Percentiles rank a stretch among this genome's conserved stretches.
phyloP scores from a whole-genome alignment of 805 yeast genomes.

The Lipomyces spencermartinsiae region DNA sequence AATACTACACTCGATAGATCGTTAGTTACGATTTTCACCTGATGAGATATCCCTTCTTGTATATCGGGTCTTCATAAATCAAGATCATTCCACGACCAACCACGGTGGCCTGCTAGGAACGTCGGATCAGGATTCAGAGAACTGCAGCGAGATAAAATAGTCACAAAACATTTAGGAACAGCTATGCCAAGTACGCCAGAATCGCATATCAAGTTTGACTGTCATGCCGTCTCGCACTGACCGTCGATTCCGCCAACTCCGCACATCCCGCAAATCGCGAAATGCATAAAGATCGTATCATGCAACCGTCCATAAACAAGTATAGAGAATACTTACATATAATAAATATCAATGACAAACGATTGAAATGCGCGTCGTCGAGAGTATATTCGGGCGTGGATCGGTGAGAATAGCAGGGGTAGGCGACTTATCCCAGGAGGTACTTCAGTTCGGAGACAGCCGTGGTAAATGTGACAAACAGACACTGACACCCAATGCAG shows the following conservation, averaged over 20 bases:
- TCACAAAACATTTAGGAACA: neutral
- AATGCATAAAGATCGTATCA: neutral
- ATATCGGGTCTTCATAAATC: neutral
- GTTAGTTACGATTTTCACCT: neutral
- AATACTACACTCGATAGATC: neutral
- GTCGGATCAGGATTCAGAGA: neutral
- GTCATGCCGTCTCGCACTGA: neutral
- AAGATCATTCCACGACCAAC: neutral
- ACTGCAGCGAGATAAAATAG: neutral
- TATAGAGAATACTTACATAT: constrained; percentile 1
- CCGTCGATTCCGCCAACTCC: neutral
- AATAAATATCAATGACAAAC: neutral
- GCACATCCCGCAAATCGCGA: neutral
- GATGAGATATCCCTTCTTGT: neutral
- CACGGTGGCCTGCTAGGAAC: neutral
- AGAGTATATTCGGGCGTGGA: neutral
- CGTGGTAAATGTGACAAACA: constrained; percentile 11
- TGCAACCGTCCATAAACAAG: neutral
- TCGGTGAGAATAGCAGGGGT: neutral
- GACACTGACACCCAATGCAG: constrained; percentile 4
- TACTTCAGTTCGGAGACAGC: constrained; percentile 3
- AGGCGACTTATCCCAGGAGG: neutral
- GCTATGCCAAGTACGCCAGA: neutral
- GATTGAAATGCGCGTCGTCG: neutral
- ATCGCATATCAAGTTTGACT: neutral